Base-by-base conservation (phyloP, 352 stramenopile genomes). In the Pythium aristosporum region DNA sequence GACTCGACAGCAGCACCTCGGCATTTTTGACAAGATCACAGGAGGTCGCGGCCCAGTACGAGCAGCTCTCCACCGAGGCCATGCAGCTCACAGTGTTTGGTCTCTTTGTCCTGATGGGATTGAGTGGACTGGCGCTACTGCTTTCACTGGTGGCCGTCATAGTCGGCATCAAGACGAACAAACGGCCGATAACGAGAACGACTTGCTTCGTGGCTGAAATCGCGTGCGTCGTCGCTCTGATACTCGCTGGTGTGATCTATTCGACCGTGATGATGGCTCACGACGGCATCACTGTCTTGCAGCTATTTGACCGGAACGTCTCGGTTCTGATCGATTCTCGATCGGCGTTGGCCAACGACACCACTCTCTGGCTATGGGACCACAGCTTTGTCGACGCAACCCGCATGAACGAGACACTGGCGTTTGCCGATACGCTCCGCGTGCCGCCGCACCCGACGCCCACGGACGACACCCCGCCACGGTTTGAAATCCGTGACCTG, bases 341-440 rank as follows among this genome's bases (percentile, higher is more conserved):
- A 21, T 54, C 48, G 18, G 34, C 65, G 18, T 46, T 63, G 0
- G 65, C 70, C 2, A 47, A 66, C 16, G 69, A 85, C 36, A 50
- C 77, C 0, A 16, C 32, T 0, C 57, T 7, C 9, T 67, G 85
- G 42, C 58, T 92, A 5, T 79, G 79, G 44, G 81, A 84, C 53
- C 48, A 58, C 9, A 91, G 72, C 25, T 58, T 92, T 10, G 60
- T 89, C 2, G 55, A 77, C 10, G 56, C 59, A 3, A 74, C 57
- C 8, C 30, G n/a, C 1, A 74, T 80, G 65, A 61, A 61, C 5
- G 43, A 62, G n/a, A 72, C 68, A 2, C 52, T 92, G 5, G 72
- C 69, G n/a, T 89, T 89, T 59, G 69, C 74, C 1, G 83, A 91
- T 20, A 81, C 79, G 6, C 72, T 92, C 18, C 81, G 73, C 0